A percentile compares a stretch with the other conserved stretches of the same genome.
These are phyloP conservation scores for Flagelloscypha sp. DNA, from an alignment of 768 basidiomycete genomes.

Conservation along the genomic window DNA sequence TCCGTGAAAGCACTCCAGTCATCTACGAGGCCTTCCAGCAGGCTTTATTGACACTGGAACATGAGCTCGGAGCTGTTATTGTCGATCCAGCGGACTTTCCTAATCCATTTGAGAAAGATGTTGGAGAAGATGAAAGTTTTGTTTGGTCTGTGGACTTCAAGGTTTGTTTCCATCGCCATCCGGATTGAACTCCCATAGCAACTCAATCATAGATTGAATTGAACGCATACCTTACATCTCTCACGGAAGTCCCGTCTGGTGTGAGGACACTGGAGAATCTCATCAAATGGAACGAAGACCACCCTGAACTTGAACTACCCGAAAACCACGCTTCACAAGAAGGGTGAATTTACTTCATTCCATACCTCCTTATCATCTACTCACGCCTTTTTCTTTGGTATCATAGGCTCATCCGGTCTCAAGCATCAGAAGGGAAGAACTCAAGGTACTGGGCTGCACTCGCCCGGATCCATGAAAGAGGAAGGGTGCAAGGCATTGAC, in stretches of 20 bases:
- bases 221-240: conserved; percentile 35
- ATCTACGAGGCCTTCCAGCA: conserved; percentile 30
- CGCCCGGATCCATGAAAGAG: conserved; percentile 36
- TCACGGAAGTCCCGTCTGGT: conserved; percentile 47
- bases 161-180: too few species aligned
- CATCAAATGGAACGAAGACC: conserved; percentile 46
- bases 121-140: conserved; percentile 44
- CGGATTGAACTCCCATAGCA: conserved; percentile 15
- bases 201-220: conserved; percentile 37
- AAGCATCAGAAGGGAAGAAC: conserved; percentile 34
- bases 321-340: conserved; percentile 29
- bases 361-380: background rate
- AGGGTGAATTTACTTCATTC: conserved; percentile 16
- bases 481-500: conserved; percentile 46
- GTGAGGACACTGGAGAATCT: conserved; percentile 48
- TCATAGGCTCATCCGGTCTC: conserved; percentile 27
- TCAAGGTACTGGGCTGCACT: conserved; percentile 37
- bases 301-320: conserved; percentile 42
- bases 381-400: background rate
- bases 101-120: conserved; percentile 39
- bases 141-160: conserved; percentile 55
- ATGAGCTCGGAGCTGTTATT: conserved; percentile 37
- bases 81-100: conserved; percentile 59
- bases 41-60: conserved; percentile 27
- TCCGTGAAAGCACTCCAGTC: conserved; percentile 25